phyloP scores from a whole-genome alignment of 2,329 filamentous ascomycete species.

The Claviceps purpurea region DNA sequence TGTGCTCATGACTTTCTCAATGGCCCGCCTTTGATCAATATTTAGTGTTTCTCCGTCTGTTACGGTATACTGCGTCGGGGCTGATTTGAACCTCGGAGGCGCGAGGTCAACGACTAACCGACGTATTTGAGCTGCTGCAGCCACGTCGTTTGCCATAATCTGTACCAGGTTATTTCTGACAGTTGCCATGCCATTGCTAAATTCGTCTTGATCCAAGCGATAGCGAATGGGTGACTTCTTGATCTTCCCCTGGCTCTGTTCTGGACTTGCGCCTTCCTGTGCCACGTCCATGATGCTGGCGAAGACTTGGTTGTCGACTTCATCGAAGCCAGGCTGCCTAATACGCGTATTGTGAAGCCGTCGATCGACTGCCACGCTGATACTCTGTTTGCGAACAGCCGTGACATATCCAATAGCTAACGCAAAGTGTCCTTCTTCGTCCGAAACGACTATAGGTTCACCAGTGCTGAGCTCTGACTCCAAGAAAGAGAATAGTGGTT shows the following conservation, averaged over 20 bases:
- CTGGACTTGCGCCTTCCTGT: slow-evolving; percentile 35
- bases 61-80: slow-evolving; percentile 49
- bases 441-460: slow-evolving; percentile 91
- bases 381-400: slow-evolving; percentile 57
- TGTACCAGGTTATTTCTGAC: slow-evolving; percentile 89
- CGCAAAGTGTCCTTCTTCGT: slow-evolving; percentile 89
- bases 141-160: slow-evolving; percentile 70
- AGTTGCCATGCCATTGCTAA: slow-evolving; percentile 93
- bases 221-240: slow-evolving; percentile 51
- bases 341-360: slow-evolving; percentile 76
- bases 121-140: slow-evolving; percentile 58
- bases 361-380: slow-evolving; percentile 83
- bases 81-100: slow-evolving; percentile 58
- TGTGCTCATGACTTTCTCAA: slow-evolving; percentile 91
- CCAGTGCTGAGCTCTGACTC: slow-evolving; percentile 81
- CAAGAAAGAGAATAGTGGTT: slow-evolving; percentile 63
- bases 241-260: slow-evolving; percentile 37
- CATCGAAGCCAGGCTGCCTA: slow-evolving; percentile 62
- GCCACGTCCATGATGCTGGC: slow-evolving; percentile 80
- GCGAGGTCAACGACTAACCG: slow-evolving; percentile 67
- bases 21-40: slow-evolving; percentile 71
- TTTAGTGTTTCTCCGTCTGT: slow-evolving; percentile 59
- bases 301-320: slow-evolving; percentile 69
- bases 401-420: slow-evolving; percentile 86
- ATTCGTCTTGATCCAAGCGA: slow-evolving; percentile 92